Conservation (phyloP, 2,329 filamentous ascomycete species). For the Colletotrichum cereale region DNA sequence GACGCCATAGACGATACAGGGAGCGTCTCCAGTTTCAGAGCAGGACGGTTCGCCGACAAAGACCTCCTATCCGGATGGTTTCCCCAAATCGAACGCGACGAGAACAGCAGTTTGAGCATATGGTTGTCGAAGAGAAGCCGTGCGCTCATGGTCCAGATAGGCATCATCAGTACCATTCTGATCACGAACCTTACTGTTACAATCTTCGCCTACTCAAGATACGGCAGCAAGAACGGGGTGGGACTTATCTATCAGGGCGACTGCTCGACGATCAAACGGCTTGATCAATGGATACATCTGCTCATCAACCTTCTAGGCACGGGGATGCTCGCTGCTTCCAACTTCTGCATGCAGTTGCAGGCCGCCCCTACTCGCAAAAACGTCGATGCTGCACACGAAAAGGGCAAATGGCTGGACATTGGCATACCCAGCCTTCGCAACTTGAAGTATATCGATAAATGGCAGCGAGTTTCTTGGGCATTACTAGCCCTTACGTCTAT, state of each 20-base stretch:
- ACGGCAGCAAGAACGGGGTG: constrained; percentile 42
- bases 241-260: constrained; percentile 46
- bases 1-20: not conserved
- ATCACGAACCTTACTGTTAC: constrained; percentile 43
- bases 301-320: constrained; percentile 49
- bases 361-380: constrained; percentile 47
- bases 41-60: not conserved
- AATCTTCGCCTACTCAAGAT: constrained; percentile 40
- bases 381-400: constrained; percentile 55
- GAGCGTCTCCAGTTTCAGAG: not conserved
- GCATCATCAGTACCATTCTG: constrained; percentile 45
- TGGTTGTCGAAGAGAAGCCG: constrained; percentile 42
- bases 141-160: constrained; percentile 43
- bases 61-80: constrained; percentile 41
- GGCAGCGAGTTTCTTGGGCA: constrained; percentile 11
- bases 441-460: not conserved
- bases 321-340: constrained; percentile 47
- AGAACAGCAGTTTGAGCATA: constrained; percentile 38
- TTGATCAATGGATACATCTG: constrained; percentile 46
- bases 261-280: constrained; percentile 41
- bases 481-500: constrained; percentile 14
- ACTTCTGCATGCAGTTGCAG: constrained; percentile 50
- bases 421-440: constrained; percentile 49
- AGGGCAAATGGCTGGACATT: constrained; percentile 57
- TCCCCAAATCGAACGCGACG: constrained; percentile 43